Evolutionary conservation across 768 basidiomycete species (phyloP), one percentile per base, ranked within the genome.

Genomic region (Suillus discolor): DNA sequence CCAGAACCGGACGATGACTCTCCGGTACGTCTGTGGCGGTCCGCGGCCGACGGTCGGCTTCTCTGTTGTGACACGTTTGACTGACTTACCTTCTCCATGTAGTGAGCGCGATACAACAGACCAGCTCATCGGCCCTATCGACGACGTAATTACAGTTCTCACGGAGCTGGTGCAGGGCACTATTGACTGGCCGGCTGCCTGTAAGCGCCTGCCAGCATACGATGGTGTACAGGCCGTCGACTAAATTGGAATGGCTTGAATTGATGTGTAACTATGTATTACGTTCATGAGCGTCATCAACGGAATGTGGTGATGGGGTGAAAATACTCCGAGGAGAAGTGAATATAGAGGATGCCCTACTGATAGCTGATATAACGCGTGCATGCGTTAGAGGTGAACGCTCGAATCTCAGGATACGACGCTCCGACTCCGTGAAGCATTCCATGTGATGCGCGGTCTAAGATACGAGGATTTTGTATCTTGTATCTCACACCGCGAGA

Each of bases 21-120:
- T 97, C 66, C 88, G 94, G 94, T 94, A 74, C 76, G 91, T 81
- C 60, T 62, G 64, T 65, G 61, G 57, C 62, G 53, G 12, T 12
- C 38, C n/a, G 25, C 62, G 1, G 31, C 6, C 11, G 31, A 53
- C 25, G 28, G 59, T n/a, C 44, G 45, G 39, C 57, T 53, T 62
- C 51, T 39, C 61, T 34, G 62, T 65, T 31, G 11, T 23, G 11
- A 44, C 39, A 42, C 51, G 23, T 64, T 61, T 64, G 51, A 54
- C 31, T 49, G 31, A 66, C 68, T 61, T 61, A 12, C 18, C 9
- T 13, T 55, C 20, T 13, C 2, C 34, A 65, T 60, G 64, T 70
- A 95, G 95, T 66, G 97, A 99, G 78, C 91, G 96, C 54, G 97
- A 99, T 77, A 95, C 96, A 57, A 99, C 92, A 57, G 86, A 90